Conservation (phyloP, 345 rosid genomes). For the Anacardium occidentale region DNA sequence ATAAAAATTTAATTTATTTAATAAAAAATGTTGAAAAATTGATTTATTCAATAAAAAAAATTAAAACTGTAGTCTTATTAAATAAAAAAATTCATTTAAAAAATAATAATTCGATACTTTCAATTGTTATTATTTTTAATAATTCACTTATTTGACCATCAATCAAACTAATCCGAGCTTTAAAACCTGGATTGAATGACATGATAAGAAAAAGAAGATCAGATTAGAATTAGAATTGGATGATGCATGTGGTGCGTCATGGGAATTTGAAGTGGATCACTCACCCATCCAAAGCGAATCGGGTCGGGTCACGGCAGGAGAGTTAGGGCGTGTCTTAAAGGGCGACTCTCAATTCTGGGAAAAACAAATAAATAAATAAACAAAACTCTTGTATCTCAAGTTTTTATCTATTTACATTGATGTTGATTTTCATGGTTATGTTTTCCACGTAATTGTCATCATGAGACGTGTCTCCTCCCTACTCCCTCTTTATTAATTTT, state of each 20-base stretch:
- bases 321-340: conserved; percentile 55
- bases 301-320: conserved; percentile 34
- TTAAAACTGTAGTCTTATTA: too few relatives aligned
- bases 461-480: conserved; percentile 15
- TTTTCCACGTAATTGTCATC: conserved; percentile 7
- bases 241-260: conserved; percentile 34
- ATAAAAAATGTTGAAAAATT: too few relatives aligned
- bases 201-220: neutral
- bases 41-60: too few relatives aligned
- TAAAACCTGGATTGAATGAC: neutral
- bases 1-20: too few relatives aligned
- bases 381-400: neutral
- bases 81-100: too few relatives aligned
- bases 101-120: too few relatives aligned
- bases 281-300: conserved; percentile 29
- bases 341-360: conserved; percentile 45
- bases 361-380: neutral
- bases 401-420: conserved; percentile 10
- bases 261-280: conserved; percentile 36
- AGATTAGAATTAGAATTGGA: too few relatives aligned
- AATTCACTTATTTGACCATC: too few relatives aligned
- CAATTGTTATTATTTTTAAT: too few relatives aligned
- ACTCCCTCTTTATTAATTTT: neutral
- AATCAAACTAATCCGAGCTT: too few relatives aligned
- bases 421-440: conserved; percentile 2